Base-by-base conservation (phyloP, 2,329 filamentous ascomycete species). In the Onygena corvina region DNA sequence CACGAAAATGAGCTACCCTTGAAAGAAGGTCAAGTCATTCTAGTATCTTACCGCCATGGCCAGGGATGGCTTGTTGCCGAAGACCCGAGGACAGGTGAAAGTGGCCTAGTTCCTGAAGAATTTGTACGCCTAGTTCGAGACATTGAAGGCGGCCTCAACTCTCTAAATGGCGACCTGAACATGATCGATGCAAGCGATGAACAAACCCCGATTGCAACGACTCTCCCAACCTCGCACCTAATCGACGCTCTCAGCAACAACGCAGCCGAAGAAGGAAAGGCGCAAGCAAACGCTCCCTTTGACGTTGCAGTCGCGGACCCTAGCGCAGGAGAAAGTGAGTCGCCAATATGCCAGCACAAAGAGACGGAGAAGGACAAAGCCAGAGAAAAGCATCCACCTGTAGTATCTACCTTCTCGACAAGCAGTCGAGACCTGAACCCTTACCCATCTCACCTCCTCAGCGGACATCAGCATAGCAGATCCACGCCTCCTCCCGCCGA, bases 21-120 rank as follows among this genome's bases (percentile, higher is more conserved):
- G 42, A 81, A 86, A 0, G 92, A 98, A 67, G 92, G 92, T 4
- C 92, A 98, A 62, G 86, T 95, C 50, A 94, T 98, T 50, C 84
- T 92, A 73, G 89, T 98, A 20, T 94, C 87, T 12, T 98, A 96
- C 65, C 79, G 92, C 36, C 89, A 96, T 62, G 90, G 90, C 12
- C 88, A 96, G 67, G 92, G 92, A 49, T 98, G 92, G 92, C 75
- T 98, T 47, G 92, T 98, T 20, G 92, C 92, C 3, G 86, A 95
- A 68, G 92, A 98, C 61, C 89, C 90, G 9, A 89, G 87, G 65
- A 95, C 88, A 0, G 87, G 78, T 1, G 92, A 98, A 68, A 94
- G 87, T 60, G 92, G 92, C 1, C 75, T 98, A 30, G 92, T 98
- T 1, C 92, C 92, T 0, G 92, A 98, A 67, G 89, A 93, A 66